Evolutionary conservation across 345 rosid genomes (phyloP).

Genomic region (Erucastrum elatum): DNA sequence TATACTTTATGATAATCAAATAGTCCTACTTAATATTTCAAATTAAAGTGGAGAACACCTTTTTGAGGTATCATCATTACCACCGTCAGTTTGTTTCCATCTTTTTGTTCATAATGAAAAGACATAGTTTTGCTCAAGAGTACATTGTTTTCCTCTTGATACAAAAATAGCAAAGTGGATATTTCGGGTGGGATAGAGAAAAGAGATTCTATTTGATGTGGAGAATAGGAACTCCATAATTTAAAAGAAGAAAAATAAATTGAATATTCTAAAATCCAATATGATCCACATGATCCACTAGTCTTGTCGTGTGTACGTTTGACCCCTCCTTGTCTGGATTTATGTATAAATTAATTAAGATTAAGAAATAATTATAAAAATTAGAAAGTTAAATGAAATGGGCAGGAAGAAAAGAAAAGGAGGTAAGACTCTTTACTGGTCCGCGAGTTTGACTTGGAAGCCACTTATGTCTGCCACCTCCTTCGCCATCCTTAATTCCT

Average conservation of each 20-base stretch:
- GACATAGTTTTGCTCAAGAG: neutral
- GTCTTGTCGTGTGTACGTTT: neutral
- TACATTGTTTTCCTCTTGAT: neutral
- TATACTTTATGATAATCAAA: neutral
- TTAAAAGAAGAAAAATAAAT: neutral
- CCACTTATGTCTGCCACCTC: constrained; percentile 32
- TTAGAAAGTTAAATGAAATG: neutral
- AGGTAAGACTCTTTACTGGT: constrained; percentile 6
- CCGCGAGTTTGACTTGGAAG: constrained; percentile 17
- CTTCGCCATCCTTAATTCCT: neutral
- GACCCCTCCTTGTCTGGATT: neutral
- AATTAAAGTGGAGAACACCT: neutral
- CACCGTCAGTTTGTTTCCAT: neutral
- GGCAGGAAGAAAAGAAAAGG: neutral
- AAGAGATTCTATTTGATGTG: constrained; percentile 2
- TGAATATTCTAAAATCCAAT: constrained; percentile 22
- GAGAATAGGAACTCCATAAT: neutral
- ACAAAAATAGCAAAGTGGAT: neutral
- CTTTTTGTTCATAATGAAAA: neutral
- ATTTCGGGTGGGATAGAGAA: neutral
- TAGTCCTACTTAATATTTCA: neutral
- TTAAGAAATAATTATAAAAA: neutral
- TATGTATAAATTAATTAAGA: neutral
- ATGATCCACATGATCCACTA: constrained; percentile 10
- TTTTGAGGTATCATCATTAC: neutral